Evolutionary conservation across 495 filamentous ascomycete genomes (phyloP), one percentile per base, ranked within the genome.

Genomic region (Daldinia bambusicola): DNA sequence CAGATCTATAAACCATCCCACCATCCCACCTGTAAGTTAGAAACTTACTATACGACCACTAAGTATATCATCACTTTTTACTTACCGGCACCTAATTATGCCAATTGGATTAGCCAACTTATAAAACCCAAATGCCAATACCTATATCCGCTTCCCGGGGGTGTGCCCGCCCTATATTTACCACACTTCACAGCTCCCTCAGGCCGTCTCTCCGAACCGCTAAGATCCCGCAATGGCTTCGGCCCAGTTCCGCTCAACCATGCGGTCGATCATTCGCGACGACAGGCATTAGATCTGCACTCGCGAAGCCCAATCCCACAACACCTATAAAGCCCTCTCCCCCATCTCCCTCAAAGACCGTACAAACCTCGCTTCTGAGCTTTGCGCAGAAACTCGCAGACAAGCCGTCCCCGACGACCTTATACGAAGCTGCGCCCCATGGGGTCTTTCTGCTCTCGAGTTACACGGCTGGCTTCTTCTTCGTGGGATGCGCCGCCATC

Each of bases 381-480:
- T 87, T 80, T 74, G 81, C 82, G 34, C 70, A 80, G 32, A 78
- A 75, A 20, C 81, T 89, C 43, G 82, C 84, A 1, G 65, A 72
- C 18, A 82, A 80, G 31, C 45, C 75, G 7, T 57, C 76, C 22
- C 80, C 82, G 22, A 86, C 84, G 7, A 75, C 86, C 0, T 78
- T 92, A 36, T 93, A 89, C 80, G 80, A 88, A 63, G 84, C 87
- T 0, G 88, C 84, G 4, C 88, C 89, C 4, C 88, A 92, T 68
- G 82, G 83, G 59, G 78, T 81, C 70, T 91, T 87, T 77, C 76
- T 87, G 37, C 60, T 85, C 43, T 84, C 85, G 38, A 85, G 85
- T 74, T 89, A 90, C 74, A 74, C 79, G 38, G 79, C 87, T 14
- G 82, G 83, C 6, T 66, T 79, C 22, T 89, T 89, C 75, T 90